Conservation (phyloP, 345 rosid species). For the Streptanthus diversifolius region DNA sequence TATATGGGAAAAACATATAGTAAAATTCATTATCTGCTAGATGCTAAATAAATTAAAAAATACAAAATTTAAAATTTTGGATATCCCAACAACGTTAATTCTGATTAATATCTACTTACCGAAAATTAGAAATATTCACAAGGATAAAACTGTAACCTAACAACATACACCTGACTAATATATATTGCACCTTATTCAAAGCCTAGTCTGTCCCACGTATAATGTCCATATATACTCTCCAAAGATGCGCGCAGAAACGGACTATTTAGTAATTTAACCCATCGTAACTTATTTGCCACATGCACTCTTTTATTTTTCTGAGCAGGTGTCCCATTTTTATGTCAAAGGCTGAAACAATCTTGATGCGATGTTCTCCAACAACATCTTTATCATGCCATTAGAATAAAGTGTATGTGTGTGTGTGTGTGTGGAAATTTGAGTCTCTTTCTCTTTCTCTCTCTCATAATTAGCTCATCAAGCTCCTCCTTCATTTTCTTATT, state of each 20-base stretch:
- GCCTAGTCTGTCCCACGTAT: constrained; percentile 4
- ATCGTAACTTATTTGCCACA: constrained; percentile 3
- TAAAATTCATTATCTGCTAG: no score
- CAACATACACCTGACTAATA: no score
- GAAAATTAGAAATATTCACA: no score
- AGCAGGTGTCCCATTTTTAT: constrained; percentile 8
- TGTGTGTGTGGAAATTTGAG: background rate
- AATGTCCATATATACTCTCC: background rate
- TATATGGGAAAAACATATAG: no score
- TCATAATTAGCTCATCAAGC: constrained; percentile 7
- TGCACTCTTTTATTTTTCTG: background rate
- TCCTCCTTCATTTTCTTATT: constrained; percentile 11
- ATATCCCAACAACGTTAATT: no score
- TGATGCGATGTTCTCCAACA: constrained; percentile 18
- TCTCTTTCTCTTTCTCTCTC: constrained; percentile 29
- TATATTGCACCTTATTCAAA: constrained; percentile 5
- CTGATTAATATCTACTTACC: no score
- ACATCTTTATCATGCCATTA: background rate
- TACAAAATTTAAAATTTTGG: no score
- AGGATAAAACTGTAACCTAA: no score
- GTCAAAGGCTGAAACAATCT: constrained; percentile 9
- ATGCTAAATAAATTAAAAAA: no score
- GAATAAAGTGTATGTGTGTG: no score
- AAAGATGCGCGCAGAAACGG: background rate
- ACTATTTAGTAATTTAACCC: background rate